phyloP scores from a whole-genome alignment of 2,329 filamentous ascomycete species.

The Torrubiella hemipterigena region DNA sequence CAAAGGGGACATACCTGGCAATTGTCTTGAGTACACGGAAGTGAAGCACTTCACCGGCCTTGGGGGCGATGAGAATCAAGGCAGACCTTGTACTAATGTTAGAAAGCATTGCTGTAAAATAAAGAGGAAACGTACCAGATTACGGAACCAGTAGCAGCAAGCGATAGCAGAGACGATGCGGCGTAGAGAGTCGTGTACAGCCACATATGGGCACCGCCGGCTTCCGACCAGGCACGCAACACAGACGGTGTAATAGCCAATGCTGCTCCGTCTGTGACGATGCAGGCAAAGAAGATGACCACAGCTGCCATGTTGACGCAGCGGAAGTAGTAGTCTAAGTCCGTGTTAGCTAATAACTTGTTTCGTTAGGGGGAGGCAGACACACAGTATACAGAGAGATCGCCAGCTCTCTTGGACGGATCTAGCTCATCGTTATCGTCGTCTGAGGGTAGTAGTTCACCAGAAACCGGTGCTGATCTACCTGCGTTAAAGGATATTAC shows the following conservation, averaged over 20 bases:
- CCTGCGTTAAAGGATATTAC: too few species aligned
- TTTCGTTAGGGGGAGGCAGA: too few species aligned
- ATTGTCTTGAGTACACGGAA: background rate
- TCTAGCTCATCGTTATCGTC: too few species aligned
- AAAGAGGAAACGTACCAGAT: background rate
- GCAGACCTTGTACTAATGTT: background rate
- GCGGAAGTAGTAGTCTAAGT: background rate
- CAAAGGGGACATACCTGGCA: background rate
- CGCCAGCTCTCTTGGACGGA: background rate
- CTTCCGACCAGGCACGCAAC: background rate
- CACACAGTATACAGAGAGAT: background rate
- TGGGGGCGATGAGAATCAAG: background rate
- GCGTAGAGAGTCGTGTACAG: background rate
- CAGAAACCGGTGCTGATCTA: too few species aligned
- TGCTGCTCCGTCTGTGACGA: background rate
- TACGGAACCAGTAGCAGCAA: background rate
- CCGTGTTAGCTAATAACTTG: background rate
- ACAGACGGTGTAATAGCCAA: background rate
- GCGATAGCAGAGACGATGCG: background rate
- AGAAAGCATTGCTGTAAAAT: too few species aligned
- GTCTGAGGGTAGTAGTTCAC: too few species aligned
- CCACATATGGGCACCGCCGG: background rate
- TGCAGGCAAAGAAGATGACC: background rate
- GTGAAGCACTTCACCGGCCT: background rate
- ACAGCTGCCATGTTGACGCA: background rate